Evolutionary conservation across 257 asterid species (phyloP).

Genomic region (Gentiana dahurica): DNA sequence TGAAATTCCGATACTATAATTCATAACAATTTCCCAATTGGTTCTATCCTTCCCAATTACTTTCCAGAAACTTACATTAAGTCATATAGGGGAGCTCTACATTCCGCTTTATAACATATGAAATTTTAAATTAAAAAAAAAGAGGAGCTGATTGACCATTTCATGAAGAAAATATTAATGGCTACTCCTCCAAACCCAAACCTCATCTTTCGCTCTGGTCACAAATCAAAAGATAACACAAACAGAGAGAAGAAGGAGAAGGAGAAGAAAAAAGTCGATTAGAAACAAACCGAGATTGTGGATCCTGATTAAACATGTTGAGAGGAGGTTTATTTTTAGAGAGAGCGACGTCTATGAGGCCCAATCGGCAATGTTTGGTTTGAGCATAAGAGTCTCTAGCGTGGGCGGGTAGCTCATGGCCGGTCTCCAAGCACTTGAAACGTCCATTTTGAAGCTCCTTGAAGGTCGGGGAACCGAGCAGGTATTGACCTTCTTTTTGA

Average conservation of each 20-base stretch:
- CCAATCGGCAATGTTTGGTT: conserved; percentile 81
- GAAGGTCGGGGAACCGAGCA: conserved; percentile 68
- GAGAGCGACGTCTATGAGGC: conserved; percentile 75
- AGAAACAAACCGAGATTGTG: conserved; percentile 39
- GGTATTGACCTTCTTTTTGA: conserved; percentile 48
- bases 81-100: too few relatives aligned
- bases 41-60: too few relatives aligned
- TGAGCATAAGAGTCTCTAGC: conserved; percentile 58
- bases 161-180: too few relatives aligned
- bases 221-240: not conserved
- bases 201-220: too few relatives aligned
- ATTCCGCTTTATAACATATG: too few relatives aligned
- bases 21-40: too few relatives aligned
- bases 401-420: conserved; percentile 86
- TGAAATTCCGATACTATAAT: too few relatives aligned
- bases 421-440: conserved; percentile 75
- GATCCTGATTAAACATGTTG: conserved; percentile 82
- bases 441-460: conserved; percentile 65
- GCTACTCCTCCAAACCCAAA: too few relatives aligned
- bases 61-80: too few relatives aligned
- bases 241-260: not conserved
- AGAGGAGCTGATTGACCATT: too few relatives aligned
- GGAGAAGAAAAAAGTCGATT: not conserved
- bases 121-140: too few relatives aligned
- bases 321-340: conserved; percentile 64